A percentile compares a stretch with the other conserved stretches of the same genome.
These are phyloP conservation scores for Prunus mume DNA, from an alignment of 306 rosid genomes.

Conservation along the genomic window DNA sequence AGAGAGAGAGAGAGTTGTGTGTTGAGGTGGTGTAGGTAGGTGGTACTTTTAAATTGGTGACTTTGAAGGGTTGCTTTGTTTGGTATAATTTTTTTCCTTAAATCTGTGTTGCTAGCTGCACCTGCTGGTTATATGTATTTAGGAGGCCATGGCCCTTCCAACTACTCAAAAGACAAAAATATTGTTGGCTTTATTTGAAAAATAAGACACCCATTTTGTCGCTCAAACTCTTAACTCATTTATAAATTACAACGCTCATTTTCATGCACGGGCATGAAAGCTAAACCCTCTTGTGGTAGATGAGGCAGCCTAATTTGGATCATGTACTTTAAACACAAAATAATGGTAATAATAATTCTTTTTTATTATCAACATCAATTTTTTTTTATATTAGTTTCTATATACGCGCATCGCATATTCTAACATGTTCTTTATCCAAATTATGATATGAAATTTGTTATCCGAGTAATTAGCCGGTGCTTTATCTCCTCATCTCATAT, in stretches of 20 bases:
- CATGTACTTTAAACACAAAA: too few relatives aligned
- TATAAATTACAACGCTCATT: neutral
- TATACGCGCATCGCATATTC: neutral
- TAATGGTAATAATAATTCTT: too few relatives aligned
- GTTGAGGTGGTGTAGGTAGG: conserved; percentile 28
- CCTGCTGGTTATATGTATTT: neutral
- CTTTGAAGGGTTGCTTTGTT: conserved; percentile 36
- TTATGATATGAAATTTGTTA: neutral
- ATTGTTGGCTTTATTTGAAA: neutral
- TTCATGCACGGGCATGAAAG: neutral
- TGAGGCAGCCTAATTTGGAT: neutral
- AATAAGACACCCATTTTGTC: neutral
- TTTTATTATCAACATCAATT: too few relatives aligned
- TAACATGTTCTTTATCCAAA: neutral
- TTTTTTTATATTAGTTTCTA: neutral
- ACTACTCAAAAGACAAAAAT: conserved; percentile 18
- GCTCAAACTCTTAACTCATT: too few relatives aligned
- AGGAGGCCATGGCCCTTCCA: neutral
- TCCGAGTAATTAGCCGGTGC: neutral
- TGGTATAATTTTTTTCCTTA: neutral
- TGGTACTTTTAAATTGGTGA: conserved; percentile 17
- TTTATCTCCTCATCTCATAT: neutral
- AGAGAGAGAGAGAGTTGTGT: neutral
- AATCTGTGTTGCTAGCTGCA: neutral
- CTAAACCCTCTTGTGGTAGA: neutral